Conservation (phyloP, 768 basidiomycete species). For the Boletus subparvulus region DNA sequence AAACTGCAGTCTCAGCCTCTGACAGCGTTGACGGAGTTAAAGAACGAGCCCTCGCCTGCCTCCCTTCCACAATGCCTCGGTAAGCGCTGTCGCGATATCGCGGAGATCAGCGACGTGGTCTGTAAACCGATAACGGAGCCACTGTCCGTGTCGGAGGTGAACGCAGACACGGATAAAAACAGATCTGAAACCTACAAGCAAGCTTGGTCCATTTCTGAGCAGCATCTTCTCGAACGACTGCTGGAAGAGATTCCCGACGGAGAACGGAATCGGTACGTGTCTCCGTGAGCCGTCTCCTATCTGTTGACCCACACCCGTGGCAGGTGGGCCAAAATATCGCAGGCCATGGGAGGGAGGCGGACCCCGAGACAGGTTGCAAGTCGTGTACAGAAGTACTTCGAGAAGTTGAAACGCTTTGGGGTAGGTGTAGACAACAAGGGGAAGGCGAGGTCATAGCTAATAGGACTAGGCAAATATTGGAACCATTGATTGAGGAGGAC, state of each 20-base stretch:
- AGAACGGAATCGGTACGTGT: constrained; percentile 66
- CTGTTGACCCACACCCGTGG: constrained; percentile 6
- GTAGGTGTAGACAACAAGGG: constrained; percentile 40
- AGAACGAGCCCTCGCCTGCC: constrained; percentile 6
- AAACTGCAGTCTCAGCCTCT: constrained; percentile 27
- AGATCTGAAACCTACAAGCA: constrained; percentile 74
- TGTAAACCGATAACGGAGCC: constrained; percentile 18
- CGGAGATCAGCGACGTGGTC: constrained; percentile 16
- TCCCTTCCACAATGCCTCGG: constrained; percentile 21
- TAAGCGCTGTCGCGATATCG: constrained; percentile 28
- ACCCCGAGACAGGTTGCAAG: constrained; percentile 87
- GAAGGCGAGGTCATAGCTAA: constrained; percentile 21
- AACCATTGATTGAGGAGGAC: neutral
- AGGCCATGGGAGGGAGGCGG: constrained; percentile 73
- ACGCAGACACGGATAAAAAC: constrained; percentile 25
- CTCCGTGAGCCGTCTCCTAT: neutral
- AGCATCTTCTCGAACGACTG: constrained; percentile 71
- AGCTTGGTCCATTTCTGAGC: constrained; percentile 74
- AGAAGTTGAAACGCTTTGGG: constrained; percentile 77
- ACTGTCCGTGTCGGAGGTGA: constrained; percentile 13
- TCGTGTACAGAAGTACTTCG: constrained; percentile 85
- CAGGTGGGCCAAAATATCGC: constrained; percentile 81
- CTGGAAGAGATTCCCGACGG: constrained; percentile 76
- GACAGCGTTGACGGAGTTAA: constrained; percentile 8
- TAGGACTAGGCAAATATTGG: neutral